These are phyloP conservation scores for Hypoxylon subgilvum DNA, from an alignment of 495 filamentous ascomycete genomes.

Conservation along the genomic window DNA sequence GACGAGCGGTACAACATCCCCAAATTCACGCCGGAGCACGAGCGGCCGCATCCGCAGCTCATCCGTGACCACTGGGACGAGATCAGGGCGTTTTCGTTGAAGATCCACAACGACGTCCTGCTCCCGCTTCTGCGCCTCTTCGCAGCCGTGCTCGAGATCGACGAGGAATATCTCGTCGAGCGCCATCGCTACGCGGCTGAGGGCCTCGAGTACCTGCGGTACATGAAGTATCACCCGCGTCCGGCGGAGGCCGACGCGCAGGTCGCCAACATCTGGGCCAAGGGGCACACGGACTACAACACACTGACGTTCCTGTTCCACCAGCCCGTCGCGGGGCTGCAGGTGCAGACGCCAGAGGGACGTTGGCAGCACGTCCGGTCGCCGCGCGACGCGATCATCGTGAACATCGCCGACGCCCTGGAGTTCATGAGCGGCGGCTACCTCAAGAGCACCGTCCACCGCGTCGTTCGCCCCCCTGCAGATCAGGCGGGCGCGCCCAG, in stretches of 20 bases:
- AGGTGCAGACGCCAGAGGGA: conserved; percentile 50
- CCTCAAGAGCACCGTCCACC: conserved; percentile 59
- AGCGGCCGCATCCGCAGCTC: conserved; percentile 51
- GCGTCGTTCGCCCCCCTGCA: conserved; percentile 54
- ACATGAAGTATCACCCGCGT: conserved; percentile 61
- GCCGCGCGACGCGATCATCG: conserved; percentile 57
- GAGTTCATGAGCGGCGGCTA: conserved; percentile 56
- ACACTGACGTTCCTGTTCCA: conserved; percentile 61
- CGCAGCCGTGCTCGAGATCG: conserved; percentile 58
- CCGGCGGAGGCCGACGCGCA: conserved; percentile 53
- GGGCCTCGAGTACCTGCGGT: conserved; percentile 56
- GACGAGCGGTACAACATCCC: conserved; percentile 63
- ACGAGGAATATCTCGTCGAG: conserved; percentile 57
- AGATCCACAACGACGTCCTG: conserved; percentile 56
- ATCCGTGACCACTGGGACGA: conserved; percentile 47
- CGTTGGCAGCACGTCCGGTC: conserved; percentile 54
- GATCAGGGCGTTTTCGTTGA: conserved; percentile 56
- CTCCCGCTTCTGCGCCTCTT: conserved; percentile 55
- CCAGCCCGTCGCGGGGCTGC: conserved; percentile 62
- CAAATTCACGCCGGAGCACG: conserved; percentile 56
- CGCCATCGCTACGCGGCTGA: conserved; percentile 58
- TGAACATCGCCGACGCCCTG: conserved; percentile 58
- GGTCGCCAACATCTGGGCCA: conserved; percentile 49
- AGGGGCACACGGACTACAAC: conserved; percentile 62
- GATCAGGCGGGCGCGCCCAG: conserved; percentile 57